Evolutionary conservation across 2,329 filamentous ascomycete species (phyloP), one percentile per base, ranked within the genome.

Genomic region (Berkeleyomyces rouxiae): DNA sequence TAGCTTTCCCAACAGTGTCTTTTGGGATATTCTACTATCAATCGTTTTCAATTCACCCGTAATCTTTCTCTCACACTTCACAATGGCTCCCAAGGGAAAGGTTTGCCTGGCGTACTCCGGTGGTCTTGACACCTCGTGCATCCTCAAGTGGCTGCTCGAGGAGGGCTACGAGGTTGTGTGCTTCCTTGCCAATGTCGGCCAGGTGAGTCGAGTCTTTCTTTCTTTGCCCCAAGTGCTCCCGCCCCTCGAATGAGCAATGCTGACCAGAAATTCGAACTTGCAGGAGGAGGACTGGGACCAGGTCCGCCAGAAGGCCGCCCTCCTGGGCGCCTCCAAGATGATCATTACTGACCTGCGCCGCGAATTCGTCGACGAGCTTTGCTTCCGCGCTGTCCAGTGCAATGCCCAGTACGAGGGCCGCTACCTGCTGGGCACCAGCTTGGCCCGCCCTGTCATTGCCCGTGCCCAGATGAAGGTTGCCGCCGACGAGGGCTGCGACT

Each of bases 301-400:
- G 61, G 71, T 71, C 65, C 63, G 63, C 57, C 72, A 77, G 71
- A 80, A 82, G 74, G 65, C 63, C 39, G 51, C 64, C 23, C 67
- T 70, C 16, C 62, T 72, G n/a, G 69, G 70, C n/a, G 71, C 70
- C 43, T 68, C 71, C 61, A 61, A 63, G 44, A 79, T 83, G 69
- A 71, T 77, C 67, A 74, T 82, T 67, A 75, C 78, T 64, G 81
- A 90, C 71, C 76, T 89, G 63, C 80, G 81, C 67, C 78, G 79
- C 68, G 84, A 87, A 73, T 89, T 90, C 71, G 80, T 90, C 66
- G 84, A 88, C 69, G 81, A 89, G 74, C 79, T 90, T 44, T 86
- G 84, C 78, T 89, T 85, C 79, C 84, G 82, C 63, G 86, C 86
- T 64, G 80, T 90, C 67, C 84, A 87, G 72, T 86, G 83, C 66